Conservation (phyloP, 352 stramenopile genomes). For the Globisporangium perplexum region DNA sequence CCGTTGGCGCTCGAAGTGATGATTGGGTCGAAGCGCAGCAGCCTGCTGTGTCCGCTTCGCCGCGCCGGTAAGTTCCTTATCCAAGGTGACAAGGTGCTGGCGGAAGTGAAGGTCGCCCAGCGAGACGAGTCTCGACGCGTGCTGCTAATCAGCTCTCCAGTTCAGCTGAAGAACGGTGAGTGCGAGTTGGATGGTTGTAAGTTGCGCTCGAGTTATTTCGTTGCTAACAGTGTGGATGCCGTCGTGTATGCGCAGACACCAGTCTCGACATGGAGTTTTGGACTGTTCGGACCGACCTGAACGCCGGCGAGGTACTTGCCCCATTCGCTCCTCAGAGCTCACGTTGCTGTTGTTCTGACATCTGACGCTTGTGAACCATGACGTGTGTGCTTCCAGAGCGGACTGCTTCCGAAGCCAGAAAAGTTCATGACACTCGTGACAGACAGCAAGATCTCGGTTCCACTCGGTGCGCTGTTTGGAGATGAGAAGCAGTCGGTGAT, state of each 20-base stretch:
- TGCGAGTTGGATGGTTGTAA: slow-evolving; percentile 1
- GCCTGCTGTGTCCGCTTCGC: slow-evolving; percentile 75
- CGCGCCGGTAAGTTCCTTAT: slow-evolving; percentile 86
- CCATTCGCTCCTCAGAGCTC: neutral
- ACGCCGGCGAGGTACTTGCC: slow-evolving; percentile 36
- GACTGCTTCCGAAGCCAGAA: slow-evolving; percentile 26
- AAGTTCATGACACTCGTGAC: slow-evolving; percentile 48
- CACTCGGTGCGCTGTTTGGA: slow-evolving; percentile 74
- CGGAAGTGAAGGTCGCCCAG: slow-evolving; percentile 86
- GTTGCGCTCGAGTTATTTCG: neutral
- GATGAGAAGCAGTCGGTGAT: slow-evolving; percentile 77
- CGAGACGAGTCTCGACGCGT: slow-evolving; percentile 81
- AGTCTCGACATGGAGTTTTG: slow-evolving; percentile 81
- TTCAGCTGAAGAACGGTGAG: slow-evolving; percentile 85
- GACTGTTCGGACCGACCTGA: slow-evolving; percentile 50
- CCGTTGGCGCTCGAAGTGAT: slow-evolving; percentile 82
- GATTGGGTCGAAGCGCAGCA: slow-evolving; percentile 61
- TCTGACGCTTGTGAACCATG: neutral
- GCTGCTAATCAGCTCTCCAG: slow-evolving; percentile 77
- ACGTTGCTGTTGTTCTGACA: neutral
- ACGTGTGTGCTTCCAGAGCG: slow-evolving; percentile 20
- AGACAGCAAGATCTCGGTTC: slow-evolving; percentile 80
- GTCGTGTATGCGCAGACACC: slow-evolving; percentile 35
- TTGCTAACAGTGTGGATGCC: slow-evolving; percentile 3
- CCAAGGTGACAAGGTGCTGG: slow-evolving; percentile 77